Percentiles rank a stretch among this genome's conserved stretches.
These are phyloP conservation scores for Pseudodiploospora longispora DNA, from an alignment of 2,329 filamentous ascomycete genomes.

Conservation along the genomic window DNA sequence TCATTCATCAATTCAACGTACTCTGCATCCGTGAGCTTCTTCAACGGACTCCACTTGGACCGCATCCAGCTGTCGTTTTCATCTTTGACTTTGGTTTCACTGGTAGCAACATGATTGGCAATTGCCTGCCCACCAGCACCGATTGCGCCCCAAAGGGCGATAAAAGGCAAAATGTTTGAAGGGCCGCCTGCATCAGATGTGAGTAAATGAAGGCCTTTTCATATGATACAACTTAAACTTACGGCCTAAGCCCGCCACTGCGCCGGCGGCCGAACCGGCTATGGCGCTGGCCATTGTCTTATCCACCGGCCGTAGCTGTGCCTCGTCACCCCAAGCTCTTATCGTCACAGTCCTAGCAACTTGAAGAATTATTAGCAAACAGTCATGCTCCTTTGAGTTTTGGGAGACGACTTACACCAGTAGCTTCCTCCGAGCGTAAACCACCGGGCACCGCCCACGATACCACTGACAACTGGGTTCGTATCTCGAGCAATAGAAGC, in stretches of 20 bases:
- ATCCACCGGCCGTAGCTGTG: slow-evolving; percentile 48
- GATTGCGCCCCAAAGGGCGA: slow-evolving; percentile 38
- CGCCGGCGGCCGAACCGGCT: slow-evolving; percentile 61
- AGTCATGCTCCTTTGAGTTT: not conserved
- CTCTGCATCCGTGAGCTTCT: slow-evolving; percentile 61
- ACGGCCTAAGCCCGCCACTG: slow-evolving; percentile 50
- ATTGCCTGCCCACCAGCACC: slow-evolving; percentile 33
- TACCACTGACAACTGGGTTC: slow-evolving; percentile 61
- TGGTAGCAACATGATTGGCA: slow-evolving; percentile 22
- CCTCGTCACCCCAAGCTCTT: slow-evolving; percentile 40
- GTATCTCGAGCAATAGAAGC: slow-evolving; percentile 63
- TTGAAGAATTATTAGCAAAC: slow-evolving; percentile 19
- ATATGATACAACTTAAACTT: slow-evolving; percentile 18
- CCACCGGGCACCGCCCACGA: slow-evolving; percentile 71
- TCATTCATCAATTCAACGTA: slow-evolving; percentile 64
- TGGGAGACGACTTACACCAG: slow-evolving; percentile 49
- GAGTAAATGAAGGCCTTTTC: slow-evolving; percentile 8
- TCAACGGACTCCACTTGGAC: slow-evolving; percentile 65
- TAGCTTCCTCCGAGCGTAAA: slow-evolving; percentile 69
- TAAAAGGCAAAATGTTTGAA: slow-evolving; percentile 43
- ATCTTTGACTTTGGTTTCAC: slow-evolving; percentile 25
- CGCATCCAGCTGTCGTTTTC: slow-evolving; percentile 36
- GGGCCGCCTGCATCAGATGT: slow-evolving; percentile 36
- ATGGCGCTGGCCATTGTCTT: slow-evolving; percentile 59
- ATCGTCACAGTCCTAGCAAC: slow-evolving; percentile 41